Evolutionary conservation across 441 rosid species (phyloP).

Genomic region (Breynia disticha): DNA sequence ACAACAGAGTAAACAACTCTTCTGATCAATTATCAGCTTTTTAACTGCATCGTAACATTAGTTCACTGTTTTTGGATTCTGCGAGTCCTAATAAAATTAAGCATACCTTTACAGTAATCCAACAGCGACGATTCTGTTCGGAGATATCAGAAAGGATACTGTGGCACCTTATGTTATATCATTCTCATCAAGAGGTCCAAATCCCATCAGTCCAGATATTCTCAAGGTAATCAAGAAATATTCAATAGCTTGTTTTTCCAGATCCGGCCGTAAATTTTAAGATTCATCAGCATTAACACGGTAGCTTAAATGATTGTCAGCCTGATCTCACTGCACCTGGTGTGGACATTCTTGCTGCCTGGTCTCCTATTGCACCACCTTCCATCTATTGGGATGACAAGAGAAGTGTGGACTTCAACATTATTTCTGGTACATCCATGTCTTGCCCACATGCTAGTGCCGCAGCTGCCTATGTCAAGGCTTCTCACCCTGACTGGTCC

Average conservation of each 20-base stretch:
- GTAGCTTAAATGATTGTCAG: conserved; percentile 20
- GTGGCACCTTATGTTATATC: conserved; percentile 56
- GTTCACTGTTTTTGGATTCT: no score
- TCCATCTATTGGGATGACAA: conserved; percentile 27
- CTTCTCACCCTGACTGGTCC: conserved; percentile 50
- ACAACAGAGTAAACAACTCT: conserved; percentile 38
- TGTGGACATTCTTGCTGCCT: conserved; percentile 70
- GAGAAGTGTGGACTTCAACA: conserved; percentile 29
- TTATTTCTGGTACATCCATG: conserved; percentile 84
- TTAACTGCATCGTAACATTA: neutral
- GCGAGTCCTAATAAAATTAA: neutral
- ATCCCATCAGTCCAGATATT: conserved; percentile 42
- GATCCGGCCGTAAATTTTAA: neutral
- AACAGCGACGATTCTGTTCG: conserved; percentile 53
- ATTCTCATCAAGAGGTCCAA: conserved; percentile 80
- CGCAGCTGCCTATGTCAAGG: conserved; percentile 54
- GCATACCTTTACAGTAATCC: conserved; percentile 39
- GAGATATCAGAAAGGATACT: conserved; percentile 30
- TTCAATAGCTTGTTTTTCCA: neutral
- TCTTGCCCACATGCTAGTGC: conserved; percentile 77
- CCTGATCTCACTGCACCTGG: conserved; percentile 91
- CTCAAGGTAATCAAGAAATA: conserved; percentile 42
- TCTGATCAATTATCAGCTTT: no score
- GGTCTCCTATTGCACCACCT: conserved; percentile 32
- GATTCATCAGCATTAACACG: neutral